Evolutionary conservation across 2,329 filamentous ascomycete genomes (phyloP), one percentile per base, ranked within the genome.

Genomic region (Calonectria crousiana): DNA sequence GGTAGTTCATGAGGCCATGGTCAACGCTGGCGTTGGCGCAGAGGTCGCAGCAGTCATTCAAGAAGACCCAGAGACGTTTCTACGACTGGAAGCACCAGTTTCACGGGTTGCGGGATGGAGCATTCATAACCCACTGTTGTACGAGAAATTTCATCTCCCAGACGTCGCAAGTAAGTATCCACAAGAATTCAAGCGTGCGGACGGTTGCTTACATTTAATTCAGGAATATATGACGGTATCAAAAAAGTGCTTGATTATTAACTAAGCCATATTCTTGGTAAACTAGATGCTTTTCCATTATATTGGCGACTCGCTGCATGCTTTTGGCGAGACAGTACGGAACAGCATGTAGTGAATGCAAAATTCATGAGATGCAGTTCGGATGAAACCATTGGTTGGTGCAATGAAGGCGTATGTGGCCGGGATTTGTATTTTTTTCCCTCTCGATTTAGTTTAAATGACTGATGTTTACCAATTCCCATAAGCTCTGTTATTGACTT

Each of bases 1-100:
- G 69, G 93, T 98, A 2, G 96, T 98, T 9, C 96, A 98, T 82
- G 96, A 98, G 85, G 93, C 95, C 72, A 97, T 97, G 94, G 90
- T 96, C 76, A 98, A 98, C 80, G 94, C 94, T 9, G 96, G 96
- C 18, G 91, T 98, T 20, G 96, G 96, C 2, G 95, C 96, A 6
- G 95, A 98, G 82, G 93, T 98, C 0, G 95, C 96, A 1, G 95
- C 95, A 0, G 94, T 94, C 1, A 94, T 98, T 67, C 95, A 98
- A 83, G 95, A 97, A 78, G 92, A 94, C 71, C 83, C 86, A 0
- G 87, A 90, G 34, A 96, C 95, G 0, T 98, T 98, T 82, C 83
- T 97, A 76, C 89, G 93, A 4, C 86, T 98, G 34, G 95, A 98
- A 81, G 95, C 96, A 6, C 96, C 96, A 0, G 94, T 98, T 10